A percentile compares a stretch with the other conserved stretches of the same genome.
phyloP scores from a whole-genome alignment of 2,329 filamentous ascomycete genomes.

The Aureobasidium uvarum region DNA sequence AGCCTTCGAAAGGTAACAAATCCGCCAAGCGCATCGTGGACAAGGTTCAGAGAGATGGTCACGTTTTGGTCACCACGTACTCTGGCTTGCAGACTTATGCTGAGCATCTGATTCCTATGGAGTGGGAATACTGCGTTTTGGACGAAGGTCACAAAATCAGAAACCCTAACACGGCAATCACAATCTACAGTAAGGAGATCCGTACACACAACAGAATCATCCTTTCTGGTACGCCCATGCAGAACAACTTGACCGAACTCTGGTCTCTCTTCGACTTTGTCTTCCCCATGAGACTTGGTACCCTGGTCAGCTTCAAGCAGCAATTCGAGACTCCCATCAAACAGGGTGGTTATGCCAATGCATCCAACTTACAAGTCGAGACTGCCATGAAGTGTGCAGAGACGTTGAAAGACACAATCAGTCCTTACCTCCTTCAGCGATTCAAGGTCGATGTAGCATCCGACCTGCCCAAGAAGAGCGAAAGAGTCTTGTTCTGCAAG shows the following conservation, averaged over 20 bases:
- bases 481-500: slow-evolving; percentile 95
- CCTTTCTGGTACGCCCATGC: slow-evolving; percentile 93
- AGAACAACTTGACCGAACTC: slow-evolving; percentile 91
- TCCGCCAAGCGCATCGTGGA: slow-evolving; percentile 78
- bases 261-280: slow-evolving; percentile 99
- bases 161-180: slow-evolving; percentile 93
- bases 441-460: slow-evolving; percentile 92
- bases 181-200: slow-evolving; percentile 91
- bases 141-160: slow-evolving; percentile 98
- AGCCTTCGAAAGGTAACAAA: slow-evolving; percentile 58
- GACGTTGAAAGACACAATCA: slow-evolving; percentile 89
- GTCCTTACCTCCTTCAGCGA: slow-evolving; percentile 86
- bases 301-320: slow-evolving; percentile 81
- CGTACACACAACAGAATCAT: slow-evolving; percentile 88
- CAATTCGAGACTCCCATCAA: slow-evolving; percentile 94
- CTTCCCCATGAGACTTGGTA: slow-evolving; percentile 92
- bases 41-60: slow-evolving; percentile 76
- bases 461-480: slow-evolving; percentile 91
- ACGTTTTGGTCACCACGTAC: slow-evolving; percentile 94
- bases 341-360: slow-evolving; percentile 91
- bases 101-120: slow-evolving; percentile 72
- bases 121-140: slow-evolving; percentile 92
- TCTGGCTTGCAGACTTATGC: slow-evolving; percentile 92
- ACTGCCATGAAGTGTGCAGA: slow-evolving; percentile 93
- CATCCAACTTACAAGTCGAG: slow-evolving; percentile 89